These are phyloP conservation scores for Xylaria curta DNA, from an alignment of 495 filamentous ascomycete species.

Conservation along the genomic window DNA sequence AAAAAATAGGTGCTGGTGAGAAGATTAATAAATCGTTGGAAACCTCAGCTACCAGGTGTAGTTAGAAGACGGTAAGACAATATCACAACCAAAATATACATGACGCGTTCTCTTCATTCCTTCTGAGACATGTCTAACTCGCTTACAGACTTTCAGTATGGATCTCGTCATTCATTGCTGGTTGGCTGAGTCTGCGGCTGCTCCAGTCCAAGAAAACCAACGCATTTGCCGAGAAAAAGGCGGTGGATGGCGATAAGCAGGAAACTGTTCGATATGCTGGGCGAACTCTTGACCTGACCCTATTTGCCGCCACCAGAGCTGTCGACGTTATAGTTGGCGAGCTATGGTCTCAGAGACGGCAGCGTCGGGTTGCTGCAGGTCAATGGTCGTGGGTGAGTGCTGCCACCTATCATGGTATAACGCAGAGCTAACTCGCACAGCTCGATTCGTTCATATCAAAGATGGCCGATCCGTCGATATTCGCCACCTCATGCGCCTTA, in stretches of 20 bases:
- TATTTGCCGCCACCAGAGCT: slow-evolving; percentile 79
- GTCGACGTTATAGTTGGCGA: slow-evolving; percentile 73
- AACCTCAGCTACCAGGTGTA: slow-evolving; percentile 30
- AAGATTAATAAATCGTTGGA: slow-evolving; percentile 18
- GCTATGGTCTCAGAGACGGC: slow-evolving; percentile 63
- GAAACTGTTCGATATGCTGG: slow-evolving; percentile 63
- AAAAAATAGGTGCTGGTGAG: slow-evolving; percentile 15
- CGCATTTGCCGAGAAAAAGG: slow-evolving; percentile 45
- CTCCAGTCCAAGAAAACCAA: slow-evolving; percentile 54
- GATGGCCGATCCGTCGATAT: slow-evolving; percentile 72
- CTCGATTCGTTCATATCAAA: slow-evolving; percentile 58
- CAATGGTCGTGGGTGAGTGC: slow-evolving; percentile 55
- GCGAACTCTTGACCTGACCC: slow-evolving; percentile 83
- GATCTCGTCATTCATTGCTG: slow-evolving; percentile 57
- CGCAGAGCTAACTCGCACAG: slow-evolving; percentile 31
- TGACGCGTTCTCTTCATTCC: background rate
- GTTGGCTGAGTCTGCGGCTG: slow-evolving; percentile 56
- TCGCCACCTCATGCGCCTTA: slow-evolving; percentile 75
- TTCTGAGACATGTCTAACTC: slow-evolving; percentile 6
- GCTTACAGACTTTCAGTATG: slow-evolving; percentile 49
- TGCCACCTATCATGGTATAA: background rate
- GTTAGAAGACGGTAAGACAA: slow-evolving; percentile 35
- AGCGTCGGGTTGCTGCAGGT: slow-evolving; percentile 42
- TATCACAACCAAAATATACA: background rate
- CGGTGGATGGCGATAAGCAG: slow-evolving; percentile 34